Percentiles rank a stretch among this genome's conserved stretches.
Evolutionary conservation across 345 rosid species (phyloP).

Genomic region (Ricinus communis): DNA sequence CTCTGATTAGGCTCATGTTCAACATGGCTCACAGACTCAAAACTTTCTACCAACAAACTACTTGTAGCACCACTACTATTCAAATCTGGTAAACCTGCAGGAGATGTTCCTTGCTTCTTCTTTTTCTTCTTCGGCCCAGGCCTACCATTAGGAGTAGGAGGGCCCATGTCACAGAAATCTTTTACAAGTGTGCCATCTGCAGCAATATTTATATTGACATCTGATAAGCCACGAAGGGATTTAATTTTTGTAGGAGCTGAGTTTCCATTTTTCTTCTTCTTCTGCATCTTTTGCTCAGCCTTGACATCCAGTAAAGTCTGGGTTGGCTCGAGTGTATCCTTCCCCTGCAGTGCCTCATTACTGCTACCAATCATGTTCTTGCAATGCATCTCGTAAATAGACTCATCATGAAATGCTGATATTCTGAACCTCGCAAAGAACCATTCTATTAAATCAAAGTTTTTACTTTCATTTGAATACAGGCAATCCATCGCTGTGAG

Average conservation of each 20-base stretch:
- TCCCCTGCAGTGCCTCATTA: constrained; percentile 19
- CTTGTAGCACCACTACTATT: constrained; percentile 37
- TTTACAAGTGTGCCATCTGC: constrained; percentile 27
- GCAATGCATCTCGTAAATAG: constrained; percentile 54
- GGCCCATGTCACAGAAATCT: constrained; percentile 23
- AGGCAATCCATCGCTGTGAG: constrained; percentile 51
- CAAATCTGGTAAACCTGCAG: constrained; percentile 48
- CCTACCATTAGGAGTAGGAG: constrained; percentile 19
- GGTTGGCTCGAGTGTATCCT: constrained; percentile 21
- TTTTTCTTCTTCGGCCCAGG: constrained; percentile 16
- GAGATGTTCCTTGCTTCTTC: constrained; percentile 16
- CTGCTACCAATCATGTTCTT: constrained; percentile 43
- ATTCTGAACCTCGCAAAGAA: constrained; percentile 84
- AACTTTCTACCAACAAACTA: constrained; percentile 17
- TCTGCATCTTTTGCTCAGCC: constrained; percentile 34
- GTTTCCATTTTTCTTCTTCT: constrained; percentile 10
- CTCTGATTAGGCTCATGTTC: constrained; percentile 25
- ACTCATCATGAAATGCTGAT: constrained; percentile 60
- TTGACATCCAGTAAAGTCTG: constrained; percentile 14
- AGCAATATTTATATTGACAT: constrained; percentile 31
- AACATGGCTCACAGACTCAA: constrained; percentile 14
- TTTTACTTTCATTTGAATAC: constrained; percentile 40
- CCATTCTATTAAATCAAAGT: constrained; percentile 54
- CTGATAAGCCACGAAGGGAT: constrained; percentile 43
- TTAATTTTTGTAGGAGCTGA: constrained; percentile 32